Conservation (phyloP, 148 eudicot genomes). For the Nyssa sinensis region DNA sequence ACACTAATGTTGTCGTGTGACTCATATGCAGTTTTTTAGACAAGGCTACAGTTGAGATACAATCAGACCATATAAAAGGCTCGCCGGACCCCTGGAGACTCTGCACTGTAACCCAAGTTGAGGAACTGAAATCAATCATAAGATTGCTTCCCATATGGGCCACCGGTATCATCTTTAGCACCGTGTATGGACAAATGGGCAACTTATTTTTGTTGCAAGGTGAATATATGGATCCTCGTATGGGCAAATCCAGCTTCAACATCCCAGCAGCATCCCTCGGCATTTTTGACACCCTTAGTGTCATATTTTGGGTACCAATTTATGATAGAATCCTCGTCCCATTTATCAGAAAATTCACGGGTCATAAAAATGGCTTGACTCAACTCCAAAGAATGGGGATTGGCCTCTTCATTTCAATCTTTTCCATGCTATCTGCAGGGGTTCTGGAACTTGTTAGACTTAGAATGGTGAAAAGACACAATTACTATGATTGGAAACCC, state of each 20-base stretch:
- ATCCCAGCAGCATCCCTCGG: constrained; percentile 71
- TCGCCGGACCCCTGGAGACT: constrained; percentile 45
- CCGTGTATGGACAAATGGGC: constrained; percentile 66
- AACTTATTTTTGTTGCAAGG: constrained; percentile 65
- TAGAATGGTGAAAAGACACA: constrained; percentile 27
- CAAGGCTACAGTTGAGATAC: constrained; percentile 54
- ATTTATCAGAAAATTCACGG: constrained; percentile 47
- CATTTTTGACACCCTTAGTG: constrained; percentile 62
- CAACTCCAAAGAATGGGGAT: constrained; percentile 77
- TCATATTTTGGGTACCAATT: constrained; percentile 66
- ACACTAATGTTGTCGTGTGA: background rate
- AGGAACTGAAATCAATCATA: constrained; percentile 64
- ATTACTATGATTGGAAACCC: constrained; percentile 20
- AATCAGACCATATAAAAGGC: constrained; percentile 26
- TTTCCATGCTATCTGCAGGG: constrained; percentile 65
- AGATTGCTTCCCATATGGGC: constrained; percentile 70
- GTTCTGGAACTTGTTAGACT: constrained; percentile 51
- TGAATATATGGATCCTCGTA: constrained; percentile 31
- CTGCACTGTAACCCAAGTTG: constrained; percentile 69
- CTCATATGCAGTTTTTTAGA: constrained; percentile 57
- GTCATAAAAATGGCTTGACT: constrained; percentile 55
- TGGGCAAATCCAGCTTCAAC: constrained; percentile 40
- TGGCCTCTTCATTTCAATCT: constrained; percentile 66
- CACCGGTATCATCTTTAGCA: constrained; percentile 48
- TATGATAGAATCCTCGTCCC: constrained; percentile 63